These are phyloP conservation scores for Yamadazyma sp. DNA, from an alignment of 805 yeast genomes.

Conservation along the genomic window DNA sequence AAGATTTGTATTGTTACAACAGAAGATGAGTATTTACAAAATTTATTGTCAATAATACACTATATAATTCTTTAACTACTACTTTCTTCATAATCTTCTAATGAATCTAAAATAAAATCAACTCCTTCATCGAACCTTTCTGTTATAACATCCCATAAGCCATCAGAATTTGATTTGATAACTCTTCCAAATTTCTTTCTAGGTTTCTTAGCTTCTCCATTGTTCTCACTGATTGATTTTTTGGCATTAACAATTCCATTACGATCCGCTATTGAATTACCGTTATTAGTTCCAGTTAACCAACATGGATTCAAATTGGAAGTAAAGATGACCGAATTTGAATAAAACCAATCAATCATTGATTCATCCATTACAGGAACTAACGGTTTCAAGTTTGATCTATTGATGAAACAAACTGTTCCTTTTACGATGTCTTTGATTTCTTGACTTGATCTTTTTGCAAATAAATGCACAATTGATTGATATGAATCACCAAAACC, in stretches of 20 bases:
- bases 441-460: slow-evolving; percentile 63
- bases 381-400: slow-evolving; percentile 68
- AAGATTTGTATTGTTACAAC: too few relatives aligned
- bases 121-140: slow-evolving; percentile 84
- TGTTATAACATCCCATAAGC: slow-evolving; percentile 69
- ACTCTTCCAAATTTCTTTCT: slow-evolving; percentile 92
- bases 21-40: too few relatives aligned
- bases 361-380: slow-evolving; percentile 88
- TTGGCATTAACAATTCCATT: slow-evolving; percentile 14
- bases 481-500: slow-evolving; percentile 91
- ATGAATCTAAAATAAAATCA: slow-evolving; percentile 76
- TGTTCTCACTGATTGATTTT: slow-evolving; percentile 14
- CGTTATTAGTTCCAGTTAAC: slow-evolving; percentile 43
- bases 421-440: slow-evolving; percentile 64
- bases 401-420: slow-evolving; percentile 65
- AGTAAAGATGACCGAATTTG: slow-evolving; percentile 80
- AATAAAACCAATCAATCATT: slow-evolving; percentile 87
- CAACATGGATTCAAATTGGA: slow-evolving; percentile 75
- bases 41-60: too few relatives aligned
- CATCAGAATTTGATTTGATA: slow-evolving; percentile 66
- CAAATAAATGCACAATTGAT: slow-evolving; percentile 81
- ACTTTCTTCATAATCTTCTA: slow-evolving; percentile 45
- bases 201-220: slow-evolving; percentile 57
- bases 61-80: too few relatives aligned
- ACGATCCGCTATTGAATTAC: slow-evolving; percentile 20